Percentiles rank a stretch among this genome's conserved stretches.
These are phyloP conservation scores for Camelina neglecta DNA, from an alignment of 345 rosid species.

Conservation along the genomic window DNA sequence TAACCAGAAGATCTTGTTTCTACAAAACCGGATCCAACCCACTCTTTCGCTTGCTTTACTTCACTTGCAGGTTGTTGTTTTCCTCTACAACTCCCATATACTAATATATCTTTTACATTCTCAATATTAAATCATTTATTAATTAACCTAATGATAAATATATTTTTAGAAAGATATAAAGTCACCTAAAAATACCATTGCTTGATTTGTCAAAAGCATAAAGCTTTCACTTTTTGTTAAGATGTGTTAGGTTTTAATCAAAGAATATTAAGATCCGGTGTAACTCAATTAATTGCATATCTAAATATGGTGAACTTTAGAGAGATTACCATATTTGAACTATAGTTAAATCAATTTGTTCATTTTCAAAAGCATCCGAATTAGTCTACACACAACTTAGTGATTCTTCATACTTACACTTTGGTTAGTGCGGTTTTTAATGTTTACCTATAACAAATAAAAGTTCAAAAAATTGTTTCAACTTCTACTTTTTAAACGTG, in stretches of 20 bases:
- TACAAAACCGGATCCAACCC: slow-evolving; percentile 39
- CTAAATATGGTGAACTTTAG: slow-evolving; percentile 14
- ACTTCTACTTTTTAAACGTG: not conserved
- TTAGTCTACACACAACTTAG: not conserved
- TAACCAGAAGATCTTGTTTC: slow-evolving; percentile 38
- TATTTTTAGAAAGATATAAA: not conserved
- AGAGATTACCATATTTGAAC: slow-evolving; percentile 13
- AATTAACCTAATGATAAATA: slow-evolving; percentile 14
- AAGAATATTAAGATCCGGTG: slow-evolving; percentile 1
- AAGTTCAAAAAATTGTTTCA: slow-evolving; percentile 6
- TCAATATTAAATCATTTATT: too few relatives aligned
- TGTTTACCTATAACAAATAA: not conserved
- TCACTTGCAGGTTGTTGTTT: slow-evolving; percentile 45
- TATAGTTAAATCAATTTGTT: not conserved
- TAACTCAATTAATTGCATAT: slow-evolving; percentile 16
- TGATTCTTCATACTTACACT: not conserved
- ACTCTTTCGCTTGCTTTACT: slow-evolving; percentile 43
- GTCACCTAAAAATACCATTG: slow-evolving; percentile 13
- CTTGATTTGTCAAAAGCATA: slow-evolving; percentile 34
- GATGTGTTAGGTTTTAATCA: slow-evolving; percentile 26
- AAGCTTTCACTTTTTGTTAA: slow-evolving; percentile 7
- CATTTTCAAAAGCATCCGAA: slow-evolving; percentile 7
- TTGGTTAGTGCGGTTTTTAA: not conserved
- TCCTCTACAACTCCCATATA: slow-evolving; percentile 28
- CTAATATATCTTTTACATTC: not conserved